Evolutionary conservation across 192 early-diverging fungal genomes (phyloP).

Genomic region (Coemansia sp.): DNA sequence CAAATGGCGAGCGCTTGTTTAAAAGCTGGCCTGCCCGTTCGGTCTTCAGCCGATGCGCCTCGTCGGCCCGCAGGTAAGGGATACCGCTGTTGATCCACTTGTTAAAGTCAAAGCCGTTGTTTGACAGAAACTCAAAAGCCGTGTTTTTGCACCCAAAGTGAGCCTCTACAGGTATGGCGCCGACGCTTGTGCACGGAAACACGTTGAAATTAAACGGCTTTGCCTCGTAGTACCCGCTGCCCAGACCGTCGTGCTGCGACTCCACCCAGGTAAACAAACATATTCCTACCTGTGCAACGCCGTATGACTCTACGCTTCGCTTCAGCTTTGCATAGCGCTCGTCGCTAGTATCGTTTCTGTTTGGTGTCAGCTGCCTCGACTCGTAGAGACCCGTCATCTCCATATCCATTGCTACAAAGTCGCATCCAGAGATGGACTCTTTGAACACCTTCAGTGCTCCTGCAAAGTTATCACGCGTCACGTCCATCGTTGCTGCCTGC

Average conservation of each 20-base stretch:
- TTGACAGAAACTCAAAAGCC: constrained; percentile 71
- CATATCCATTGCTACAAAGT: constrained; percentile 52
- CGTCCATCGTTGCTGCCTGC: constrained; percentile 29
- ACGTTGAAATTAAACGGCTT: constrained; percentile 88
- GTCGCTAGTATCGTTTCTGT: constrained; percentile 54
- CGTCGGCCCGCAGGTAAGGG: constrained; percentile 57
- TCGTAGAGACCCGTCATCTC: constrained; percentile 53
- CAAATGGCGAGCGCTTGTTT: constrained; percentile 16
- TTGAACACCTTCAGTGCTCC: constrained; percentile 28
- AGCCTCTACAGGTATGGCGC: constrained; percentile 20
- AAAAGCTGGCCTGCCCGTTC: constrained; percentile 28
- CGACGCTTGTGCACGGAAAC: constrained; percentile 61
- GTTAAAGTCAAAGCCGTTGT: constrained; percentile 88
- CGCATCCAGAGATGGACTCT: constrained; percentile 21
- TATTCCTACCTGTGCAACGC: constrained; percentile 80
- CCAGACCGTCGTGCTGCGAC: neutral
- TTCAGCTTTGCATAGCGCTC: constrained; percentile 61
- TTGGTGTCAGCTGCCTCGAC: constrained; percentile 26
- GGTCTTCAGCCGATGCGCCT: constrained; percentile 16
- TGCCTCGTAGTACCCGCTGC: constrained; percentile 62
- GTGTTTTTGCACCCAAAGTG: constrained; percentile 56
- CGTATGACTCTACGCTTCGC: constrained; percentile 53
- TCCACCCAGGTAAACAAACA: constrained; percentile 76
- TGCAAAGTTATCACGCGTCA: constrained; percentile 37
- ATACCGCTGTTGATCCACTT: constrained; percentile 82